Conservation (phyloP, 768 basidiomycete species). For the Pisolithus microcarpus region DNA sequence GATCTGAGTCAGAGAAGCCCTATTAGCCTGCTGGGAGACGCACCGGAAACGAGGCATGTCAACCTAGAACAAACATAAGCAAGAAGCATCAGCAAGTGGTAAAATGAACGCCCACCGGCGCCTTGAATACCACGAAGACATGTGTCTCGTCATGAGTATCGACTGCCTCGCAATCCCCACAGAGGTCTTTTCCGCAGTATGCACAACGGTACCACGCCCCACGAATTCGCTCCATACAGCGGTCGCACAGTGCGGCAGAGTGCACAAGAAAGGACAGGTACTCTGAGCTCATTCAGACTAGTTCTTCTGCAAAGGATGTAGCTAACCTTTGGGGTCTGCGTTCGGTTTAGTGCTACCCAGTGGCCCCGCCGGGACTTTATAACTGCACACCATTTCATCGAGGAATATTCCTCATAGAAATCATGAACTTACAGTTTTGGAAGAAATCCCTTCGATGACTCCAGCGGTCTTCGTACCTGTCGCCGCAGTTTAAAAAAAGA, state of each 20-base stretch:
- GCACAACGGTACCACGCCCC: conserved; percentile 91
- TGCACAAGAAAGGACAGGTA: conserved; percentile 61
- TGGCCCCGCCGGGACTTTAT: conserved; percentile 57
- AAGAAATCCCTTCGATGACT: conserved; percentile 52
- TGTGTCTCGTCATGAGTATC: conserved; percentile 82
- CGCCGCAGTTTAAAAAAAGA: conserved; percentile 83
- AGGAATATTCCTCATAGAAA: conserved; percentile 5
- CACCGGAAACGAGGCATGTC: conserved; percentile 72
- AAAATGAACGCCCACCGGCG: conserved; percentile 42
- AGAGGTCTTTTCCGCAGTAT: conserved; percentile 83
- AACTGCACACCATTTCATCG: conserved; percentile 36
- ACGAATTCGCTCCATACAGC: conserved; percentile 73
- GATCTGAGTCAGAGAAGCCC: conserved; percentile 5
- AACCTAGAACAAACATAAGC: conserved; percentile 37
- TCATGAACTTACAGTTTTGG: conserved; percentile 52
- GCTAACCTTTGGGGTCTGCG: conserved; percentile 51
- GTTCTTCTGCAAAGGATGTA: neutral
- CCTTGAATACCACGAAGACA: conserved; percentile 84
- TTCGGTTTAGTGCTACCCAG: conserved; percentile 30
- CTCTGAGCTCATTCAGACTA: conserved; percentile 30
- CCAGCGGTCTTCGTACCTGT: conserved; percentile 59
- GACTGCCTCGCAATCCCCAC: conserved; percentile 69
- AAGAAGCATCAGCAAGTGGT: neutral
- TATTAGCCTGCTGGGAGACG: conserved; percentile 14
- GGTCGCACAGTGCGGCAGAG: conserved; percentile 71